Evolutionary conservation across 352 stramenopile genomes (phyloP).

Genomic region (Blastocystis sp.): DNA sequence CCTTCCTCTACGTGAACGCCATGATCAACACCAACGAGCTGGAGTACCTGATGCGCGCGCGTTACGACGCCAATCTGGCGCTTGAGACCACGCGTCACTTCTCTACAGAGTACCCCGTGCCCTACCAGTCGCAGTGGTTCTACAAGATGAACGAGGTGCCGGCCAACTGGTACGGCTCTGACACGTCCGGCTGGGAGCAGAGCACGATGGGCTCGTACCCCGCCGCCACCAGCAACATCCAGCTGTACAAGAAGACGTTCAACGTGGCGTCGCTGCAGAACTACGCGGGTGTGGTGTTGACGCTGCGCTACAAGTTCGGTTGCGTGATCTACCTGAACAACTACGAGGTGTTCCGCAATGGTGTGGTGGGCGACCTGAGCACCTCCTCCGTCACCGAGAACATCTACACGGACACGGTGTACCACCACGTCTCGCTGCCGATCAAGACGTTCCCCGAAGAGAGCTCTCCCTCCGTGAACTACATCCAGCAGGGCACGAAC

Average conservation of each 20-base stretch:
- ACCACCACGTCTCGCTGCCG: conserved; percentile 15
- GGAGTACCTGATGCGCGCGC: not conserved
- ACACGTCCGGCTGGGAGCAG: conserved; percentile 14
- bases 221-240: conserved; percentile 2
- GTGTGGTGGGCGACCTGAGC: conserved; percentile 8
- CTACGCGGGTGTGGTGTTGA: not conserved
- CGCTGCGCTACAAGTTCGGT: conserved; percentile 33
- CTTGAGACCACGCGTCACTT: not conserved
- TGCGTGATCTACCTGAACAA: conserved; percentile 53
- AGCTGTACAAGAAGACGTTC: conserved; percentile 69
- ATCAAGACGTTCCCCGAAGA: not conserved
- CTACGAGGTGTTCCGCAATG: conserved; percentile 46
- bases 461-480: not conserved
- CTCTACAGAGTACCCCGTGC: conserved; percentile 2
- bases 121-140: conserved; percentile 5
- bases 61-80: conserved; percentile 9
- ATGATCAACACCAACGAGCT: not conserved
- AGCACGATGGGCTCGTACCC: not conserved
- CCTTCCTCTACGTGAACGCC: conserved; percentile 12
- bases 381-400: conserved; percentile 4
- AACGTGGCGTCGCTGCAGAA: not conserved
- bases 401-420: conserved; percentile 5
- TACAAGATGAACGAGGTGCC: conserved; percentile 49
- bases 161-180: conserved; percentile 4
- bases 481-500: conserved; percentile 27